Percentiles rank a stretch among this genome's conserved stretches.
phyloP scores from a whole-genome alignment of 1,284 basidiomycete species.

The Sphaerobolus stellatus region DNA sequence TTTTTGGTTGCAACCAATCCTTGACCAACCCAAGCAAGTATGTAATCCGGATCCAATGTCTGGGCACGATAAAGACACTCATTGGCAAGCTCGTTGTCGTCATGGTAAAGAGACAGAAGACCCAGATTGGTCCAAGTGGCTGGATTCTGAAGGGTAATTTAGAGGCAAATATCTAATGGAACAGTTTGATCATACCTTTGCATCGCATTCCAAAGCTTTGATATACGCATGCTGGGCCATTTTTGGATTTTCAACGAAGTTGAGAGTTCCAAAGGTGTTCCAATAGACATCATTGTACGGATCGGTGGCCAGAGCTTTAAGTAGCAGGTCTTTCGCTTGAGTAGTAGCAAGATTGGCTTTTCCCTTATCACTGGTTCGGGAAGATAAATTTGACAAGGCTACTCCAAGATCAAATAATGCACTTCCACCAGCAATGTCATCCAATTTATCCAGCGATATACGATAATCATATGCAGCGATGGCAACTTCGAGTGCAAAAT shows the following conservation, averaged over 20 bases:
- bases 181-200: conserved; percentile 51
- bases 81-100: conserved; percentile 82
- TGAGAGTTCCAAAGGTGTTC: conserved; percentile 76
- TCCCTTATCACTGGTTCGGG: conserved; percentile 31
- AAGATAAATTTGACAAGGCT: conserved; percentile 58
- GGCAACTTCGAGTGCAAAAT: conserved; percentile 54
- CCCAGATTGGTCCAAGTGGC: conserved; percentile 88
- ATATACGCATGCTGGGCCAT: conserved; percentile 92
- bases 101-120: conserved; percentile 82
- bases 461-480: conserved; percentile 73
- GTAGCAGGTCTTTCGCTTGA: conserved; percentile 64
- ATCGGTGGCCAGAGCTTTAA: conserved; percentile 75
- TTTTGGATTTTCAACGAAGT: conserved; percentile 67
- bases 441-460: conserved; percentile 64
- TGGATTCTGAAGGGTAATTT: conserved; percentile 53
- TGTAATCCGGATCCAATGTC: conserved; percentile 88
- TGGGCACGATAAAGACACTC: conserved; percentile 88
- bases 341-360: conserved; percentile 35
- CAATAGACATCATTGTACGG: conserved; percentile 78
- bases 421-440: conserved; percentile 55
- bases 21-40: conserved; percentile 92
- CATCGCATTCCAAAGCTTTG: conserved; percentile 82
- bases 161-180: conserved; percentile 6
- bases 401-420: conserved; percentile 80
- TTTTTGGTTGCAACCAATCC: conserved; percentile 76